phyloP scores from a whole-genome alignment of 2,329 filamentous ascomycete species.

The Xylariales sp. region DNA sequence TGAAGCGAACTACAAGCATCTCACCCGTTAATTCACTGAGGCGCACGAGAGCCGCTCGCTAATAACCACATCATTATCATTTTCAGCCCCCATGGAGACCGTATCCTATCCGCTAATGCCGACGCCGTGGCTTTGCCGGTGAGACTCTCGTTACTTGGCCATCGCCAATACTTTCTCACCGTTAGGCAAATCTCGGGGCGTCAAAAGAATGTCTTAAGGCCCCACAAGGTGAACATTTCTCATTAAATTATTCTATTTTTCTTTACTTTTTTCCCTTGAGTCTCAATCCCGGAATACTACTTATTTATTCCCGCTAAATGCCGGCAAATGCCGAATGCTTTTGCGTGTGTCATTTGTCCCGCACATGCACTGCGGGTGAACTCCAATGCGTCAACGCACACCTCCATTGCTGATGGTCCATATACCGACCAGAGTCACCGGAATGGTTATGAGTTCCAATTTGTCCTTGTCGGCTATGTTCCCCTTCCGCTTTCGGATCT shows the following conservation, averaged over 20 bases:
- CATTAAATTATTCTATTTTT: not conserved
- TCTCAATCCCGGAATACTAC: not conserved
- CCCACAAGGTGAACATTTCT: not conserved
- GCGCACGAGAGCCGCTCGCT: not conserved
- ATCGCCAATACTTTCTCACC: not conserved
- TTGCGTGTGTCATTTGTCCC: not conserved
- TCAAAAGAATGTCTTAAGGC: not conserved
- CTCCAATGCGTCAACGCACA: slow-evolving; percentile 22
- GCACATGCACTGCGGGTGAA: slow-evolving; percentile 1
- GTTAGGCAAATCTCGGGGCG: not conserved
- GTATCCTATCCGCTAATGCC: not conserved
- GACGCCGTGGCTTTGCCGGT: not conserved
- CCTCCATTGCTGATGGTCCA: not conserved
- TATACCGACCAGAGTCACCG: not conserved
- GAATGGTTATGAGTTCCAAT: slow-evolving; percentile 11
- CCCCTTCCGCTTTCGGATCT: slow-evolving; percentile 41
- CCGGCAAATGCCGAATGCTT: slow-evolving; percentile 23
- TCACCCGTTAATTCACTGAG: not conserved
- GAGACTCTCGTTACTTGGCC: not conserved
- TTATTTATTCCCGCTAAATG: slow-evolving; percentile 4
- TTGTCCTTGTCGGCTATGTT: slow-evolving; percentile 27
- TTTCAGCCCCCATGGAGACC: not conserved
- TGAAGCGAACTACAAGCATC: not conserved
- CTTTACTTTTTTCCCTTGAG: not conserved
- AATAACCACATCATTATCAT: not conserved